Base-by-base conservation (phyloP, 1,284 basidiomycete species). In the Naganishia sp. region DNA sequence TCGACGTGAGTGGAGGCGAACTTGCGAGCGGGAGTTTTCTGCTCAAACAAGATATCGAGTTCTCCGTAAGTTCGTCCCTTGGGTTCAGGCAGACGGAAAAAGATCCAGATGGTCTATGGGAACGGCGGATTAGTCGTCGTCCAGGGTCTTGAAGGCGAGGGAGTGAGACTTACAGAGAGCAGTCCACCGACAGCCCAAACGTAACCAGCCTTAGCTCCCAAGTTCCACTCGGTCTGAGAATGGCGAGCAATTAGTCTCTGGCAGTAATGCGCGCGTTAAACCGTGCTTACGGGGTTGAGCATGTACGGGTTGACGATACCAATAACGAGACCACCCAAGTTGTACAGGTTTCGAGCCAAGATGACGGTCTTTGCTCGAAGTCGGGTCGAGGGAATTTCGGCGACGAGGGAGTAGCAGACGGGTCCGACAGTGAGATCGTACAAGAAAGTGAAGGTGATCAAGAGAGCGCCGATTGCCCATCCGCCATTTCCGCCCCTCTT, bases 361-460 rank as follows among this genome's bases (percentile, higher is more conserved):
- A 80, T 81, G 72, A 83, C 77, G 5, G 82, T 80, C 74, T 82
- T 83, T 58, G 77, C 74, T 50, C 80, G 73, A 9, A 81, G 73
- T 41, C 79, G 76, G 15, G 78, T 79, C n/a, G 78, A 77, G 0
- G 72, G 64, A 23, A 79, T 73, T 67, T 81, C 81, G 50, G 77
- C 76, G 28, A 80, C 75, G 39, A 79, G 57, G 41, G 71, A 71
- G 72, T 78, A 78, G 68, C 74, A 75, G 41, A 74, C 67, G 32
- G 69, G 69, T 6, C 69, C 67, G 35, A 68, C 41, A 28, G 61
- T 70, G 35, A 53, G 49, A 57, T 66, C 71, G 68, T 75, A 77
- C 60, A 71, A 39, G 67, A 75, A 73, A 50, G 72, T 73, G 65
- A 72, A 74, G 67, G 72, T 55, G 56, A 78, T 71, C 9, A 79